Conservation (phyloP, 2,329 filamentous ascomycete species). For the Fusarium globosum region DNA sequence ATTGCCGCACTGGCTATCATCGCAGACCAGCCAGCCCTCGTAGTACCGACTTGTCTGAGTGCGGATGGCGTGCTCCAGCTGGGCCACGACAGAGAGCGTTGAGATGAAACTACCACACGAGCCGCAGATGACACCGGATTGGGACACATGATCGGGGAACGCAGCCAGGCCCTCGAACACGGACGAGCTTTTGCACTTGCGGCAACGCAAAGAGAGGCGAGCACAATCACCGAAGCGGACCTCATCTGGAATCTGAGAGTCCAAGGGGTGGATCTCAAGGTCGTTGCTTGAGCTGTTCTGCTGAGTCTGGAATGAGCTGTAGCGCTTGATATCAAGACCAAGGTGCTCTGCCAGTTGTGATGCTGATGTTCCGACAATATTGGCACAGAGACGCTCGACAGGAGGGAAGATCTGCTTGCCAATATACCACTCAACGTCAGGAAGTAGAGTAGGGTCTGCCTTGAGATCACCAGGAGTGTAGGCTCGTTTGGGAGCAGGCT, state of each 20-base stretch:
- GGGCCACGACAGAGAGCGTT: constrained; percentile 81
- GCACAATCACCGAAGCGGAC: constrained; percentile 87
- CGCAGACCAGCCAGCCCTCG: constrained; percentile 89
- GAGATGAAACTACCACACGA: constrained; percentile 74
- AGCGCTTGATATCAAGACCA: constrained; percentile 89
- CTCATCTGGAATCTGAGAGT: constrained; percentile 92
- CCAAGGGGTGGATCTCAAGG: constrained; percentile 86
- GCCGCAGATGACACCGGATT: constrained; percentile 80
- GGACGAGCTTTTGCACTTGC: constrained; percentile 78
- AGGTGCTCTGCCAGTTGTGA: constrained; percentile 91
- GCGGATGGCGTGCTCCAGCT: constrained; percentile 87
- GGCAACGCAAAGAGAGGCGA: constrained; percentile 82
- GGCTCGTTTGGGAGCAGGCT: constrained; percentile 86
- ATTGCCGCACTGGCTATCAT: constrained; percentile 86
- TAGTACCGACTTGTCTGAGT: constrained; percentile 86
- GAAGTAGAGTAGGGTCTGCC: constrained; percentile 76
- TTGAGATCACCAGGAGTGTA: constrained; percentile 88
- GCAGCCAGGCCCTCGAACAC: constrained; percentile 79
- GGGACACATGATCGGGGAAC: constrained; percentile 70
- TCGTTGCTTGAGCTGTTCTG: constrained; percentile 66
- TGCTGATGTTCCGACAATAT: constrained; percentile 92
- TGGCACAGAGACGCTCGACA: constrained; percentile 96
- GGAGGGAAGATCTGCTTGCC: constrained; percentile 98
- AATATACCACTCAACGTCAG: constrained; percentile 97
- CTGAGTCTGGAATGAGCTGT: constrained; percentile 63